A percentile compares a stretch with the other conserved stretches of the same genome.
phyloP scores from a whole-genome alignment of 495 filamentous ascomycete genomes.

The Aeminium ludgeri region DNA sequence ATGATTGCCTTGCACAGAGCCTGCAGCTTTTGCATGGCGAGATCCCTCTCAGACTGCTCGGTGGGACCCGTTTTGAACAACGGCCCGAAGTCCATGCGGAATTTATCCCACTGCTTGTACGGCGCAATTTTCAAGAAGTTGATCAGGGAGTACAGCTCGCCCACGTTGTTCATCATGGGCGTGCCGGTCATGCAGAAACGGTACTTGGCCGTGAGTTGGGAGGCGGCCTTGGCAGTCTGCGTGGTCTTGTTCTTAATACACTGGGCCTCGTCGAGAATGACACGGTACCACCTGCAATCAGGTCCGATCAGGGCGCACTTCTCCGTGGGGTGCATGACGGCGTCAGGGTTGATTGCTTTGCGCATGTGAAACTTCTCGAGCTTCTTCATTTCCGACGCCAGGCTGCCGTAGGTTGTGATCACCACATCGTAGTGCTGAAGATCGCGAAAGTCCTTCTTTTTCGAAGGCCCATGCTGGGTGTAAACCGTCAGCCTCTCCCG shows the following conservation, averaged over 20 bases:
- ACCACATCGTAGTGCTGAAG: constrained; percentile 64
- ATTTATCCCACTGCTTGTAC: constrained; percentile 50
- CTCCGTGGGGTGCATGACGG: constrained; percentile 15
- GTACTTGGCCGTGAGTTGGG: constrained; percentile 42
- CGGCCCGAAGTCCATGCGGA: constrained; percentile 32
- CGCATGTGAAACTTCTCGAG: constrained; percentile 30
- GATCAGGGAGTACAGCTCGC: constrained; percentile 69
- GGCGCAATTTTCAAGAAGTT: constrained; percentile 67
- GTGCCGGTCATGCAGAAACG: constrained; percentile 84
- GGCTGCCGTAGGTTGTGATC: constrained; percentile 74
- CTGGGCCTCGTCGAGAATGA: constrained; percentile 89
- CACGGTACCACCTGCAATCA: constrained; percentile 46
- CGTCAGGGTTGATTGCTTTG: constrained; percentile 19
- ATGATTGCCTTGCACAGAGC: constrained; percentile 71
- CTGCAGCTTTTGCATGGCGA: constrained; percentile 51
- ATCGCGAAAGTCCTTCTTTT: constrained; percentile 39
- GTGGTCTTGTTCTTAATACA: constrained; percentile 78
- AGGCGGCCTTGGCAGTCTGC: constrained; percentile 45
- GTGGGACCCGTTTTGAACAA: constrained; percentile 35
- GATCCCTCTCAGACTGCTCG: constrained; percentile 8
- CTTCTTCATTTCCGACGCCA: constrained; percentile 52
- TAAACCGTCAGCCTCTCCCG: constrained; percentile 43
- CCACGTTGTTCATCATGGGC: constrained; percentile 81
- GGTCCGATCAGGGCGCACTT: constrained; percentile 46
- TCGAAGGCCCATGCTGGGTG: constrained; percentile 46